Base-by-base conservation (phyloP, 2,329 filamentous ascomycete species). In the Colletotrichum eremochloae region DNA sequence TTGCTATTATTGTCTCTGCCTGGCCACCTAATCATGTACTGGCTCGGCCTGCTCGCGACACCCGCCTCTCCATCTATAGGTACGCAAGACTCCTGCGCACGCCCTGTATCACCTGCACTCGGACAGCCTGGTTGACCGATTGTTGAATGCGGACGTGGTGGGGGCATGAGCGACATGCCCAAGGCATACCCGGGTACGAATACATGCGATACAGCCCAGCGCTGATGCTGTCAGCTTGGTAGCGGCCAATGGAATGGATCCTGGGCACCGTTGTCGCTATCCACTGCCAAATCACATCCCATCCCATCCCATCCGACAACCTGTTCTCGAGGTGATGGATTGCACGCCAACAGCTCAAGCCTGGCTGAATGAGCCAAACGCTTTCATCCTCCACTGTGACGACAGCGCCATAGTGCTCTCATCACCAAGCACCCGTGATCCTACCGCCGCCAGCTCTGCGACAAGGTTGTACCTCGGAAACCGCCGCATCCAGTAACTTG, bases 121-220 rank as follows among this genome's bases (percentile, higher is more conserved):
- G 66, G 66, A 60, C 69, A 58, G 33, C 57, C 11, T 64, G 69
- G 60, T 64, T 66, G 69, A 53, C 69, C 66, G 55, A 60, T 69
- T 42, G 65, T 72, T 31, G 69, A 66, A 69, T 69, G 60, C 69
- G 55, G 69, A 55, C 60, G 55, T 69, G 66, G 69, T 24, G 24
- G 69, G 66, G 69, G 48, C 62, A 42, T 56, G 62, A 64, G 62
- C 50, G 50, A 44, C 50, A 64, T 55, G 38, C 62, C 24, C 62
- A 64, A 55, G 50, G 50, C 62, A 55, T 44, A 64, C 48, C 24
- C 14, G 24, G 29, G 40, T 48, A n/a, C 20, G 46, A 48, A 46
- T 61, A 46, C 15, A 33, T 46, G 14, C 57, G 57, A 46, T 44
- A 46, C 40, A 46, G 40, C 42, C 42, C 11, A 20, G 38, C 33